Base-by-base conservation (phyloP, 2,329 filamentous ascomycete species). In the Calcarisporium arbuscula region DNA sequence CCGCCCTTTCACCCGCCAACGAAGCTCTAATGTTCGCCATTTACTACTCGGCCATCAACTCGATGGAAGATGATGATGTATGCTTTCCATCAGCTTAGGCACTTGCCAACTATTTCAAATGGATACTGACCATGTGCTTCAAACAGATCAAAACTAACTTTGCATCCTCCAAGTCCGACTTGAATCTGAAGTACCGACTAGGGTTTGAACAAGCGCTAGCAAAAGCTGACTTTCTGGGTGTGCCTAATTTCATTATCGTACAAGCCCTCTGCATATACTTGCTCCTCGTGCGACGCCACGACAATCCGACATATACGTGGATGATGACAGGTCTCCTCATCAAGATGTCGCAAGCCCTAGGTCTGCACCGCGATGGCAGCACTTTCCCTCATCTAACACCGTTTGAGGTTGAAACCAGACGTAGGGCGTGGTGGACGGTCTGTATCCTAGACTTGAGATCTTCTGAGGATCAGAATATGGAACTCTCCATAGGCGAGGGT, bases 261-360 rank as follows among this genome's bases (percentile, higher is more conserved):
- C 79, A 84, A 50, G 77, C 78, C 0, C 70, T 81, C 34, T 57
- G 71, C 2, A 58, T 82, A 0, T 81, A 77, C 40, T 60, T 82
- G 6, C 60, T 72, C 5, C 58, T 72, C 2, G 64, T 73, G 8
- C 66, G 70, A 12, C 63, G 65, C 9, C 63, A 70, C 26, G 70
- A 74, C 26, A 67, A 68, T 45, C 54, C 72, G 32, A 50, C 67
- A 5, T 74, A 77, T 4, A 66, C 75, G 5, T 83, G 79, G 76
- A 75, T 77, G 25, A 60, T 84, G 43, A 77, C 74, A 0, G 79
- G 77, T 0, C 63, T 82, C 2, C 68, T 72, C n/a, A 69, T 77
- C 14, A 61, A 72, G 6, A 72, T 77, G 49, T 69, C 62, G 11
- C 68, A 72, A 20, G 64, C 67, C 8, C 57, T 77, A 17, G 72